Base-by-base conservation (phyloP, 495 filamentous ascomycete species). In the Tuber brumale region DNA sequence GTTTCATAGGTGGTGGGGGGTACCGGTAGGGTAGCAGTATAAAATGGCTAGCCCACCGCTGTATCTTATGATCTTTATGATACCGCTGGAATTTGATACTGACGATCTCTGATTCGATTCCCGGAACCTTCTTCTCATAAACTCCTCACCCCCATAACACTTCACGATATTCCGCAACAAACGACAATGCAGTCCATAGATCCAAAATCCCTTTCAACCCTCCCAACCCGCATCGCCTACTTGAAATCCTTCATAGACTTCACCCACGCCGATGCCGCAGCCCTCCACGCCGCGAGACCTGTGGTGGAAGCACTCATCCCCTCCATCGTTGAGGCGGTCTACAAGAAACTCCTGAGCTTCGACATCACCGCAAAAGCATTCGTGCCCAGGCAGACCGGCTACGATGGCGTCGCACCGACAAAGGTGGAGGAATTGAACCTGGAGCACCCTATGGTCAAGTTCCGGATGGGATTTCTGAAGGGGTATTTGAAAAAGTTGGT, bases 291-390 rank as follows among this genome's bases (percentile, higher is more conserved):
- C 8, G 77, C 84, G 2, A 81, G 75, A 23, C 81, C 85, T 0
- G 72, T 85, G 19, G 76, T 86, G 35, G 80, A 76, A 7, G 79
- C 84, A 0, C 79, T 86, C 0, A 75, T 86, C 66, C 85, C 85
- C 23, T 18, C 76, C 12, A 74, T 86, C 37, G 78, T 86, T n/a
- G 81, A 84, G 2, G 75, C 81, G 0, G 85, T 86, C 18, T 86
- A 86, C 77, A 74, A 21, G 4, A 85, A 86, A 69, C 82, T 86
- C 14, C 77, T 86, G 18, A 76, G 74, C 43, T 86, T 82, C 81
- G 84, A 85, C 76, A 86, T 86, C 76, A 86, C 85, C 3, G 84
- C 85, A 7, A 72, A 76, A 31, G 82, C 85, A 4, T 86, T 86
- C 73, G 79, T 85, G 3, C 85, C 84, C 1, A 80, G 79, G n/a